Conservation (phyloP, 371 early-diverging fungal species). For the Cokeromyces recurvatus region DNA sequence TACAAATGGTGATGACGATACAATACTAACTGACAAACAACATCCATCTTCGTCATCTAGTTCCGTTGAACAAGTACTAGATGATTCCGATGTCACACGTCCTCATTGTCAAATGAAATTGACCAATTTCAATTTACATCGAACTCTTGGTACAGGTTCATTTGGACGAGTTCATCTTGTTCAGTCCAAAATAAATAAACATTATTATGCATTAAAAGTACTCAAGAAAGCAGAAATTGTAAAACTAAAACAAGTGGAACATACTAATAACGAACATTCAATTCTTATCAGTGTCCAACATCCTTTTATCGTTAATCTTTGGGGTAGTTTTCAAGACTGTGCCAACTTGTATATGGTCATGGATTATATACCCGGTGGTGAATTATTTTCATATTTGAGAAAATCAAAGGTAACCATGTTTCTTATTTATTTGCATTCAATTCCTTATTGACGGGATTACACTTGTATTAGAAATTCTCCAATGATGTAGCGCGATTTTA, state of each 20-base stretch:
- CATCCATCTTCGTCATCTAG: neutral
- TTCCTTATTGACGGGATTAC: too few relatives aligned
- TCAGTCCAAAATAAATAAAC: conserved; percentile 53
- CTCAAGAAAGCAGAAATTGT: conserved; percentile 89
- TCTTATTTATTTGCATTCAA: too few relatives aligned
- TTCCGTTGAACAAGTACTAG: neutral
- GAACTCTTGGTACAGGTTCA: conserved; percentile 90
- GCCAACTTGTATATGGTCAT: conserved; percentile 87
- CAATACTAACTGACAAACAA: neutral
- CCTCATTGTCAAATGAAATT: conserved; percentile 14
- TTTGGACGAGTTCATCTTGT: conserved; percentile 95
- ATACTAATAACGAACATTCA: conserved; percentile 80
- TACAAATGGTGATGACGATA: too few relatives aligned
- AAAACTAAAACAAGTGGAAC: conserved; percentile 87
- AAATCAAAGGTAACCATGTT: conserved; percentile 16
- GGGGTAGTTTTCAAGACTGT: conserved; percentile 84
- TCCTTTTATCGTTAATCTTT: conserved; percentile 88
- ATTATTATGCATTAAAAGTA: conserved; percentile 87
- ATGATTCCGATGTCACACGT: conserved; percentile 16
- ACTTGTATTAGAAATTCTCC: conserved; percentile 76
- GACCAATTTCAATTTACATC: conserved; percentile 43
- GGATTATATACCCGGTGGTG: conserved; percentile 95
- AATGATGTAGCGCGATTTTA: conserved; percentile 85
- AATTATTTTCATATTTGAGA: conserved; percentile 79
- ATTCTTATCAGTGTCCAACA: conserved; percentile 73